Evolutionary conservation across 345 rosid species (phyloP).

Genomic region (Alliaria petiolata): DNA sequence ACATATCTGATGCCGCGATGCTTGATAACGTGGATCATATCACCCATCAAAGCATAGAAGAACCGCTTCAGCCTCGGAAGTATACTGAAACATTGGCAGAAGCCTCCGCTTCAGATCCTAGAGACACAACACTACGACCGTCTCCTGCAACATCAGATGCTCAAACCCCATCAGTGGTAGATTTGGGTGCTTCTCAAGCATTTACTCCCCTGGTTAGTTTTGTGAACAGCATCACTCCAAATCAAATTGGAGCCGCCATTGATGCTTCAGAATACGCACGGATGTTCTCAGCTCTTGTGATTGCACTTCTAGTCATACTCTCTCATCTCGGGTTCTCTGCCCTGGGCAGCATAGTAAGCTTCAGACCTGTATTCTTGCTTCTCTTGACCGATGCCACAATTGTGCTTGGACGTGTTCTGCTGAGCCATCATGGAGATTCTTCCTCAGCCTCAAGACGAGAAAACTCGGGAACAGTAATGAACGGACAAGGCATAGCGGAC

Average conservation of each 20-base stretch:
- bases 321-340: constrained; percentile 56
- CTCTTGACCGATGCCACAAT: constrained; percentile 58
- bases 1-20: constrained; percentile 21
- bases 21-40: constrained; percentile 10
- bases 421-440: constrained; percentile 24
- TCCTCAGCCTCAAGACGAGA: constrained; percentile 27
- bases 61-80: background rate
- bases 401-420: constrained; percentile 44
- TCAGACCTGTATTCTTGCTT: constrained; percentile 66
- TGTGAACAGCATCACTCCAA: constrained; percentile 36
- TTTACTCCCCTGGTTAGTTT: constrained; percentile 20
- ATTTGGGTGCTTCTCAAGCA: constrained; percentile 21
- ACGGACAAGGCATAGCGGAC: constrained; percentile 44
- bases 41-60: constrained; percentile 23
- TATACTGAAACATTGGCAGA: constrained; percentile 13
- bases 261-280: constrained; percentile 48
- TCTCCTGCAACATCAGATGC: constrained; percentile 24
- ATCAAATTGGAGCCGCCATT: constrained; percentile 52
- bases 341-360: constrained; percentile 46
- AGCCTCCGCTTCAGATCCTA: constrained; percentile 23
- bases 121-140: constrained; percentile 14
- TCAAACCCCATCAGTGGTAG: constrained; percentile 35
- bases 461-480: constrained; percentile 20
- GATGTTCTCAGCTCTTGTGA: constrained; percentile 40
- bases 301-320: constrained; percentile 51